Evolutionary conservation across 352 stramenopile species (phyloP), one percentile per base, ranked within the genome.

Genomic region (Blastocystis sp.): DNA sequence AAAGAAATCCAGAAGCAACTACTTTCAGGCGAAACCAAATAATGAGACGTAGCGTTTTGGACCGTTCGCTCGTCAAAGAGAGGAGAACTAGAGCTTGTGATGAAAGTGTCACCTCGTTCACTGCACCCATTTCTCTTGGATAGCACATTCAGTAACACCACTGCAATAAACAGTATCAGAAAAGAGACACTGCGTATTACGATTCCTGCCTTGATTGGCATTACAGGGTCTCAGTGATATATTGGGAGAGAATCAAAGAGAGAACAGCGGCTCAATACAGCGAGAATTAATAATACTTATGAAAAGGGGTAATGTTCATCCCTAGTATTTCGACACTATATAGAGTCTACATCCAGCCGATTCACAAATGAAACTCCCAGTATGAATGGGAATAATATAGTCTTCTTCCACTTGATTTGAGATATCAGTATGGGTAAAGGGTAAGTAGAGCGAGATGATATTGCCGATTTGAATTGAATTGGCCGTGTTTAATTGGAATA

Each of bases 381-480:
- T n/a, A n/a, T 59, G 50, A 59, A 59, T 59, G 50, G 50, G 50
- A 59, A 13, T 20, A 77, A 77, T 77, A 77, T 34, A 77, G 73
- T 84, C 73, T 84, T 84, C 73, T 84, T 84, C 73, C 53, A 68
- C 11, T 26, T 45, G 13, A 29, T 50, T 47, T 66, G 39, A 54
- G 26, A 23, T 20, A 55, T 23, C 37, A 76, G 11, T 20, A 88
- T 88, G 77, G 77, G 77, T 88, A 88, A 88, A 56, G 77, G 77
- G 77, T 88, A 88, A n/a, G 77, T 54, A 68, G 47, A 9, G 39
- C 47, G 20, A 13, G 23, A n/a, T 77, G 43, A 34, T 37, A 1
- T 39, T 26, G 20, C 76, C 34, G 15, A 54, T 69, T 79, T 18
- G 13, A 18, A 69, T 75, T 8, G 15, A 41, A 68, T 37, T 62